These are phyloP conservation scores for Paramecium pentaurelia DNA, from an alignment of 73 alveolate species.

Conservation along the genomic window DNA sequence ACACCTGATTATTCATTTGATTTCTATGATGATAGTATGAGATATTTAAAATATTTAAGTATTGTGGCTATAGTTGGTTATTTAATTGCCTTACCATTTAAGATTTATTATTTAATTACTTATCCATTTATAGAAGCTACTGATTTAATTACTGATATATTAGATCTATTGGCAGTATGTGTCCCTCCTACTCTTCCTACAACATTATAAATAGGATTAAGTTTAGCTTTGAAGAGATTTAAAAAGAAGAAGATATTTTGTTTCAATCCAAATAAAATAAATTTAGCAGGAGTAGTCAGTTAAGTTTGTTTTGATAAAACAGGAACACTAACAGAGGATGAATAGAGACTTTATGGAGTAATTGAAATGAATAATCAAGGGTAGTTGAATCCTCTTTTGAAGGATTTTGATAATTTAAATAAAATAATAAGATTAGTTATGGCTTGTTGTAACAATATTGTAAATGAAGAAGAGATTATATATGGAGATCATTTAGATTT, in stretches of 20 bases:
- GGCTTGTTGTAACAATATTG: slow-evolving; percentile 5
- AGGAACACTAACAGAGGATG: slow-evolving; percentile 21
- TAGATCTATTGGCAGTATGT: slow-evolving; percentile 33
- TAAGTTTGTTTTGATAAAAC: slow-evolving; percentile 35
- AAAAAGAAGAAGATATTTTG: neutral
- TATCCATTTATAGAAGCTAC: neutral
- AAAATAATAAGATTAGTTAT: neutral
- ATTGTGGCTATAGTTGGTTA: neutral
- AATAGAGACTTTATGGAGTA: neutral
- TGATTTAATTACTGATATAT: neutral
- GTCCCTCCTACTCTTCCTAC: slow-evolving; percentile 40
- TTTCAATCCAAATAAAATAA: neutral
- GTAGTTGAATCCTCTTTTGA: neutral
- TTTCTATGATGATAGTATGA: slow-evolving; percentile 17
- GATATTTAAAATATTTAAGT: neutral
- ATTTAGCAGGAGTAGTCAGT: neutral
- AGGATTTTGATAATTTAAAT: neutral
- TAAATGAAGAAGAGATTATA: neutral
- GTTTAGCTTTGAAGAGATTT: slow-evolving; percentile 30
- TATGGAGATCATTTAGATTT: slow-evolving; percentile 19
- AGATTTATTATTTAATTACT: neutral
- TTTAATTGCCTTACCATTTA: slow-evolving; percentile 30
- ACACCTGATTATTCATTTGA: slow-evolving; percentile 28
- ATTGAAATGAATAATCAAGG: neutral
- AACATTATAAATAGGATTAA: slow-evolving; percentile 17